phyloP scores from a whole-genome alignment of 495 filamentous ascomycete species.

The Annulohypoxylon moriforme region DNA sequence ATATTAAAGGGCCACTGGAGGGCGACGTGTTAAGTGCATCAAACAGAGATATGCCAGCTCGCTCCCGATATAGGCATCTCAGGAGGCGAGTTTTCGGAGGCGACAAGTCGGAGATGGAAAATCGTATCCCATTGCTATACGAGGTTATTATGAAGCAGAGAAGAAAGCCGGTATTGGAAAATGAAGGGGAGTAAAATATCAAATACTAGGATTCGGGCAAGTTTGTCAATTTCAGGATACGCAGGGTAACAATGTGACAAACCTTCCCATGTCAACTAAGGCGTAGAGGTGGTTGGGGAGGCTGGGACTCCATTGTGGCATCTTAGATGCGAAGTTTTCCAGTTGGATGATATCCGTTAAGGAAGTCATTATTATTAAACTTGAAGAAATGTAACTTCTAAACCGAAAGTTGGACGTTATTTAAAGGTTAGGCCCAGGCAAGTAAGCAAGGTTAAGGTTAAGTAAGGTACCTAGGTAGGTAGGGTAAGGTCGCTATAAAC shows the following conservation, averaged over 20 bases:
- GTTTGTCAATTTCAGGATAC: neutral
- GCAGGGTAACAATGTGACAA: slow-evolving; percentile 38
- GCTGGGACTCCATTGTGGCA: slow-evolving; percentile 58
- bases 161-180: neutral
- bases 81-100: slow-evolving; percentile 76
- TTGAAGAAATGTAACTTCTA: slow-evolving; percentile 4
- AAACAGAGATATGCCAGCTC: slow-evolving; percentile 87
- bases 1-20: slow-evolving; percentile 61
- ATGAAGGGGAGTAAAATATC: slow-evolving; percentile 1
- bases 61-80: slow-evolving; percentile 79
- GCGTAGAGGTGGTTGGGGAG: slow-evolving; percentile 62
- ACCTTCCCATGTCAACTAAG: slow-evolving; percentile 83
- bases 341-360: slow-evolving; percentile 59
- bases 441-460: no score
- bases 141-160: slow-evolving; percentile 24
- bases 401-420: neutral
- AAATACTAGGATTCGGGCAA: neutral
- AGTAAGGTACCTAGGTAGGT: neutral
- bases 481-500: neutral
- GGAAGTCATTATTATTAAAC: slow-evolving; percentile 37
- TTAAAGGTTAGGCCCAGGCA: neutral
- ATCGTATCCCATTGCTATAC: slow-evolving; percentile 90
- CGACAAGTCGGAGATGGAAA: slow-evolving; percentile 85
- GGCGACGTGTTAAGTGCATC: slow-evolving; percentile 72
- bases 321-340: slow-evolving; percentile 61